phyloP scores from a whole-genome alignment of 73 alveolate species.

The Loxodes magnus region DNA sequence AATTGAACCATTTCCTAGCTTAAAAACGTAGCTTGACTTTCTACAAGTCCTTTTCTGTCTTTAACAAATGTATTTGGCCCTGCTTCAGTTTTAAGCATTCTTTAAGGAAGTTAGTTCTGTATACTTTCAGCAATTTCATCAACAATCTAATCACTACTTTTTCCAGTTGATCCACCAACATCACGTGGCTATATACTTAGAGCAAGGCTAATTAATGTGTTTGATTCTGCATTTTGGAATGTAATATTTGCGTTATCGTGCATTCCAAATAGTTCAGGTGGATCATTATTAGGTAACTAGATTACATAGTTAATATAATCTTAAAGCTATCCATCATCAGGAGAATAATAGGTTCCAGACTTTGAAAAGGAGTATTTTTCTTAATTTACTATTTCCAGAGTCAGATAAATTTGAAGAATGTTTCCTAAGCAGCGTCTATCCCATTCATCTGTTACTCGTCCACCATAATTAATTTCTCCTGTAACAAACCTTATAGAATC shows the following conservation, averaged over 20 bases:
- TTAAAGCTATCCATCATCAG: slow-evolving; percentile 60
- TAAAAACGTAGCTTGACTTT: slow-evolving; percentile 83
- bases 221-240: slow-evolving; percentile 70
- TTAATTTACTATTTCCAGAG: slow-evolving; percentile 42
- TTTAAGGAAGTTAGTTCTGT: slow-evolving; percentile 16
- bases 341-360: slow-evolving; percentile 81
- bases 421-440: slow-evolving; percentile 85
- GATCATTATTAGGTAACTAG: slow-evolving; percentile 77
- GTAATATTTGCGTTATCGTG: slow-evolving; percentile 98
- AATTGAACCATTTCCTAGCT: slow-evolving; percentile 80
- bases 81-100: slow-evolving; percentile 23
- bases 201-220: slow-evolving; percentile 56
- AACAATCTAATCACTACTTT: slow-evolving; percentile 78
- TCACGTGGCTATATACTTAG: slow-evolving; percentile 92
- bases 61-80: slow-evolving; percentile 33
- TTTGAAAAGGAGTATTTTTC: slow-evolving; percentile 51
- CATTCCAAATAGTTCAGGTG: slow-evolving; percentile 98
- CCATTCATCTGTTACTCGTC: slow-evolving; percentile 99
- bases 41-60: slow-evolving; percentile 56
- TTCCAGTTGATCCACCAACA: slow-evolving; percentile 54
- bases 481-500: slow-evolving; percentile 93
- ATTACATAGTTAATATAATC: slow-evolving; percentile 61
- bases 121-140: slow-evolving; percentile 45
- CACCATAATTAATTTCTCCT: slow-evolving; percentile 99
- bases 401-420: slow-evolving; percentile 48